Conservation (phyloP, 306 rosid species). For the Elaeagnus macrophylla region DNA sequence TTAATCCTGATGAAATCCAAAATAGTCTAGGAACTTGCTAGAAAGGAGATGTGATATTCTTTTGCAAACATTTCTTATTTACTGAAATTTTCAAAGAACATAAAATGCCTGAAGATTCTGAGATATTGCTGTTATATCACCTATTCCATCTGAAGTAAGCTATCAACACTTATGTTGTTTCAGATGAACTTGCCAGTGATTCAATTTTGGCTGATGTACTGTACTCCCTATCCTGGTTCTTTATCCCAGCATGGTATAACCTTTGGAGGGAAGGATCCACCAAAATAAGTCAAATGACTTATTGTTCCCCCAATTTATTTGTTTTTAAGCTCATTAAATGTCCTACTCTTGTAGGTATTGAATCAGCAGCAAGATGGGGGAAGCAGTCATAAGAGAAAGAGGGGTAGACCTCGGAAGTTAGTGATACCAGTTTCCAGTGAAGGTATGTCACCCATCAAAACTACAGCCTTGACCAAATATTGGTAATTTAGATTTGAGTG, state of each 20-base stretch:
- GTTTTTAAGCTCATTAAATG: conserved; percentile 9
- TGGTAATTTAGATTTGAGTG: not conserved
- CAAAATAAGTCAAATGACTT: no score
- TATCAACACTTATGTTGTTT: conserved; percentile 26
- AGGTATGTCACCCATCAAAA: conserved; percentile 21
- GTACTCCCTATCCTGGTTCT: conserved; percentile 1
- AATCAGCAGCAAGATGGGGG: conserved; percentile 24
- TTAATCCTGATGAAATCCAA: no score
- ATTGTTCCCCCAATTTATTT: not conserved
- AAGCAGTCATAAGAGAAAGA: conserved; percentile 37
- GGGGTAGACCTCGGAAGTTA: conserved; percentile 40
- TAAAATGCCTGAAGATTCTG: conserved; percentile 5
- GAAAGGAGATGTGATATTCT: no score
- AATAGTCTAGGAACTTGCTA: no score
- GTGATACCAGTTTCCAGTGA: conserved; percentile 11
- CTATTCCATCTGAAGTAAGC: conserved; percentile 23
- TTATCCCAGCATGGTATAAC: no score
- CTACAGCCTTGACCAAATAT: not conserved
- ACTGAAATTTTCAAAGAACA: not conserved
- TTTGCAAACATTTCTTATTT: no score
- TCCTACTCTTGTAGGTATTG: conserved; percentile 23
- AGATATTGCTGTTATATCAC: conserved; percentile 9
- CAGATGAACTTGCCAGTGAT: conserved; percentile 29
- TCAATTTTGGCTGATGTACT: conserved; percentile 29
- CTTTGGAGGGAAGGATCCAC: no score